These are phyloP conservation scores for Meyerozyma guilliermondii DNA, from an alignment of 1,139 yeast species.

Conservation along the genomic window DNA sequence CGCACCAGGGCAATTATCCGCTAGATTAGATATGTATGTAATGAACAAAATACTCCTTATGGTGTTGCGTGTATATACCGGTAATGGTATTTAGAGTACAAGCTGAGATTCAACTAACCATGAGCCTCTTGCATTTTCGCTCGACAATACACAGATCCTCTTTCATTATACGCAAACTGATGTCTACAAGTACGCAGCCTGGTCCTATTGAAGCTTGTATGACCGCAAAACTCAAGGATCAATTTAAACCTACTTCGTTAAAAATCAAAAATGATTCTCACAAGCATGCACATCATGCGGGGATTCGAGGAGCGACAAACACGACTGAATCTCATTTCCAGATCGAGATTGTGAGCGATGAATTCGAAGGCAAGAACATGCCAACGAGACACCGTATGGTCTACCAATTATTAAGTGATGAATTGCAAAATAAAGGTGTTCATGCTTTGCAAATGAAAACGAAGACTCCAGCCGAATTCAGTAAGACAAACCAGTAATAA, in stretches of 20 bases:
- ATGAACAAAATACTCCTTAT: background rate
- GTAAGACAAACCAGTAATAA: constrained; percentile 15
- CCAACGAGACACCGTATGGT: constrained; percentile 80
- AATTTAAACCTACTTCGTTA: constrained; percentile 48
- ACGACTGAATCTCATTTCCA: constrained; percentile 82
- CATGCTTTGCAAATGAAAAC: constrained; percentile 90
- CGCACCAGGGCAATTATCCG: background rate
- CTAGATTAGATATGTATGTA: background rate
- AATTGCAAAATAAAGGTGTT: constrained; percentile 63
- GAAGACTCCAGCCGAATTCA: constrained; percentile 64
- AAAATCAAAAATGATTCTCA: constrained; percentile 75
- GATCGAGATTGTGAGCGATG: constrained; percentile 64
- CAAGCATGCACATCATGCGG: constrained; percentile 86
- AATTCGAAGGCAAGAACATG: constrained; percentile 59
- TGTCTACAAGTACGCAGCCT: background rate
- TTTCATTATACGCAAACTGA: background rate
- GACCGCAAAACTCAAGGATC: constrained; percentile 36
- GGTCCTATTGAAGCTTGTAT: constrained; percentile 55
- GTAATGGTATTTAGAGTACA: background rate
- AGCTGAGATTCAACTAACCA: background rate
- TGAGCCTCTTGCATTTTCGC: background rate
- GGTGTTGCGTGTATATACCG: background rate
- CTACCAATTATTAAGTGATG: constrained; percentile 66
- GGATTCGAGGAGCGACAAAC: constrained; percentile 70
- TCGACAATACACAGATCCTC: background rate